Conservation (phyloP, 192 early-diverging fungal genomes). For the Rhizophagus clarus region DNA sequence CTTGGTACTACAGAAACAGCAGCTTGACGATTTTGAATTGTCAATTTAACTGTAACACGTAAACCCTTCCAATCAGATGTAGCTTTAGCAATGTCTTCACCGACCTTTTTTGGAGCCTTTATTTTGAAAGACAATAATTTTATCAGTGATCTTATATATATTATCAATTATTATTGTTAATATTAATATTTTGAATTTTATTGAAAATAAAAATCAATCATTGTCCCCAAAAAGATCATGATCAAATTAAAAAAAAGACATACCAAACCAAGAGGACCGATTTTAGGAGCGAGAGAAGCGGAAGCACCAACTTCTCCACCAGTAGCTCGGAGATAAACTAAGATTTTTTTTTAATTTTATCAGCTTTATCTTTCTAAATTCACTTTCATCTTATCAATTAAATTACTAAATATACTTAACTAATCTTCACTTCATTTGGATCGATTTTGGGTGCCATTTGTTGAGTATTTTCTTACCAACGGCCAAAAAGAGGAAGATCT, state of each 20-base stretch:
- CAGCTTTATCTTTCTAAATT: neutral
- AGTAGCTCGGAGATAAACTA: slow-evolving; percentile 85
- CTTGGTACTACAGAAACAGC: slow-evolving; percentile 94
- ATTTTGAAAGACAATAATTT: neutral
- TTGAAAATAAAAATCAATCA: slow-evolving; percentile 24
- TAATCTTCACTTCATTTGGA: slow-evolving; percentile 25
- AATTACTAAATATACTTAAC: neutral
- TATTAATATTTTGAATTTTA: too few relatives aligned
- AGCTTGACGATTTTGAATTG: slow-evolving; percentile 99
- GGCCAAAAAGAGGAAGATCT: slow-evolving; percentile 11
- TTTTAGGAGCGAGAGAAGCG: slow-evolving; percentile 97
- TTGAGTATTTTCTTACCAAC: neutral
- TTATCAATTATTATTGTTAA: too few relatives aligned
- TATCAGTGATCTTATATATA: neutral
- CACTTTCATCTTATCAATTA: neutral
- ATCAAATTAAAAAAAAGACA: neutral
- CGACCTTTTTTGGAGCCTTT: slow-evolving; percentile 98
- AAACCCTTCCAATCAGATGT: slow-evolving; percentile 99
- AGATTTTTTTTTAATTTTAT: neutral
- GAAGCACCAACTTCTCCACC: slow-evolving; percentile 98
- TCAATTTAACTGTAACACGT: slow-evolving; percentile 96
- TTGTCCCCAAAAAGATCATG: neutral
- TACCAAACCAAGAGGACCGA: slow-evolving; percentile 95
- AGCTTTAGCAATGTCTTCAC: slow-evolving; percentile 99
- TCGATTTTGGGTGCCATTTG: slow-evolving; percentile 17